Percentiles rank a stretch among this genome's conserved stretches.
Evolutionary conservation across 768 basidiomycete species (phyloP).

Genomic region (Hericium alpestre): DNA sequence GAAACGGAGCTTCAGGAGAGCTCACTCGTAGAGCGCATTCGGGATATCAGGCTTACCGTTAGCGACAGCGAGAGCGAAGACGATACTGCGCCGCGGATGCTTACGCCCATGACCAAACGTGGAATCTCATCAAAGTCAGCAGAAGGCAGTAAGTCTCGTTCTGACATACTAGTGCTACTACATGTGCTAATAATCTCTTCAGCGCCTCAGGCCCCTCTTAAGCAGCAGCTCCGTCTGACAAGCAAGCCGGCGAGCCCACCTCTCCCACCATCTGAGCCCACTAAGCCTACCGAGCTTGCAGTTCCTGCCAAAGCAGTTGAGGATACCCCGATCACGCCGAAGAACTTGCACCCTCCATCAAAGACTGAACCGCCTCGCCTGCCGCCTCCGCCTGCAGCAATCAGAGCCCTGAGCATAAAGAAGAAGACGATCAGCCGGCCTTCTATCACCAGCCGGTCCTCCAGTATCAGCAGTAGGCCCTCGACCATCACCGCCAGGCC

Average conservation of each 20-base stretch:
- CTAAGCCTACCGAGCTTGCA: too few relatives aligned
- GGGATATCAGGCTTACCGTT: constrained; percentile 2
- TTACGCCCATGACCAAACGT: background rate
- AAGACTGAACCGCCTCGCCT: background rate
- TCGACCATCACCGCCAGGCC: too few relatives aligned
- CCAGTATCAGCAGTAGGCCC: too few relatives aligned
- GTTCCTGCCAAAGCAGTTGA: too few relatives aligned
- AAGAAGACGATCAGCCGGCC: background rate
- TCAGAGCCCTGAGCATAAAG: background rate
- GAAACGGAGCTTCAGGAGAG: constrained; percentile 1
- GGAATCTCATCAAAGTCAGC: background rate
- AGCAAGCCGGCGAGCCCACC: background rate
- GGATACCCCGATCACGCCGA: too few relatives aligned
- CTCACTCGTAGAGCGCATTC: constrained; percentile 5
- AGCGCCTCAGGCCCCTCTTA: background rate
- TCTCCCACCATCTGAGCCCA: background rate
- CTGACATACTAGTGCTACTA: background rate
- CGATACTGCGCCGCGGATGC: background rate
- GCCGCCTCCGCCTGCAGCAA: background rate
- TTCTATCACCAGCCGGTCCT: background rate
- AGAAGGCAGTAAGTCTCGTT: background rate
- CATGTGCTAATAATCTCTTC: background rate
- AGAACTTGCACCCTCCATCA: too few relatives aligned
- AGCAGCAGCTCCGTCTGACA: background rate
- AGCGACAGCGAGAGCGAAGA: constrained; percentile 4